Evolutionary conservation across 106 monocot genomes (phyloP).

Genomic region (Phalaenopsis aphrodite): DNA sequence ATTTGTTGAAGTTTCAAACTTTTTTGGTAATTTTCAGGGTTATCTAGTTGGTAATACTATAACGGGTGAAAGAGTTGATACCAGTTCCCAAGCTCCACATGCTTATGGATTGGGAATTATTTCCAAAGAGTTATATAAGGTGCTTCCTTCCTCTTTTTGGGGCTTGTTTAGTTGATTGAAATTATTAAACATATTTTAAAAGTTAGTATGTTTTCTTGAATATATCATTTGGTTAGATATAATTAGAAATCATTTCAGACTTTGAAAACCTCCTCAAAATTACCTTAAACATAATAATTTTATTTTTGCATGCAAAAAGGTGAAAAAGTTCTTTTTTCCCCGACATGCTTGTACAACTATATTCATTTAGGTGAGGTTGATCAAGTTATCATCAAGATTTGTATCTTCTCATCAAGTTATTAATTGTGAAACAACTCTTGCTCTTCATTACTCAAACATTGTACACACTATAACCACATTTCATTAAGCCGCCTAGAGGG

Average conservation of each 20-base stretch:
- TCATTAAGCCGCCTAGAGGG: no score
- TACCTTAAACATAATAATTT: background rate
- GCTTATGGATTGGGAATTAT: conserved; percentile 11
- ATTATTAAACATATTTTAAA: background rate
- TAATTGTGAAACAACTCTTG: no score
- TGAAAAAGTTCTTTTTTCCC: background rate
- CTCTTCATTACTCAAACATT: no score
- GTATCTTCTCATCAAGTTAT: no score
- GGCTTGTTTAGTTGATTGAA: background rate
- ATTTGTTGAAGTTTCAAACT: background rate
- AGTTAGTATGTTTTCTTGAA: background rate
- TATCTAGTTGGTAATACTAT: background rate
- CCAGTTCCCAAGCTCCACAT: background rate
- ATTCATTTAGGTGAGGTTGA: no score
- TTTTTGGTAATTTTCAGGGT: background rate
- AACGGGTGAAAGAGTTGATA: conserved; percentile 7
- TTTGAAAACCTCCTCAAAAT: background rate
- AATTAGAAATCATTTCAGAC: background rate
- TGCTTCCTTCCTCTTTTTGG: background rate
- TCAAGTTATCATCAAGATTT: no score
- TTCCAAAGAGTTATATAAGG: background rate
- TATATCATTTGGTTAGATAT: background rate
- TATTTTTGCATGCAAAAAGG: background rate
- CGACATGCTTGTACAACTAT: background rate
- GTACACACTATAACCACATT: no score